Percentiles rank a stretch among this genome's conserved stretches.
Evolutionary conservation across 2,329 filamentous ascomycete genomes (phyloP).

Genomic region (Cytospora paraplurivora): DNA sequence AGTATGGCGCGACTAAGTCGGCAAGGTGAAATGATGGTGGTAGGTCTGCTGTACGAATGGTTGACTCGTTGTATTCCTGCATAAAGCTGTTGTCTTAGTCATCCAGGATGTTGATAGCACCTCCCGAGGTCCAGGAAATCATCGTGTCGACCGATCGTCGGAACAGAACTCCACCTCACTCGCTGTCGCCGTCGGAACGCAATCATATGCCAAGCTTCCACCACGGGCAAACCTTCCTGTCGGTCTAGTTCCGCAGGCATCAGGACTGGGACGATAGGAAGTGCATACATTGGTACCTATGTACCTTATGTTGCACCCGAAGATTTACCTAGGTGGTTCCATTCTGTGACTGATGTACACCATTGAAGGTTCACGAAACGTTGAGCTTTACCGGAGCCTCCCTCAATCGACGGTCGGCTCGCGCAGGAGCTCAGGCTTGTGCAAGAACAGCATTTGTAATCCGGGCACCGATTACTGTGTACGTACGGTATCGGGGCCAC

Average conservation of each 20-base stretch:
- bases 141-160: neutral
- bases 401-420: no score
- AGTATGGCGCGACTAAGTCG: no score
- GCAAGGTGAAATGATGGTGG: no score
- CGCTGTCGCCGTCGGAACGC: neutral
- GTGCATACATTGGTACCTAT: neutral
- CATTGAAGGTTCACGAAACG: no score
- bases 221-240: neutral
- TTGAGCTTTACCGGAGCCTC: no score
- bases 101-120: neutral
- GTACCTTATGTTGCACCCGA: neutral
- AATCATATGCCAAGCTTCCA: neutral
- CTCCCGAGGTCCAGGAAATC: neutral
- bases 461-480: neutral
- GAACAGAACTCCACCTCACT: neutral
- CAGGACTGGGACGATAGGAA: neutral
- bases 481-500: neutral
- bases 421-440: neutral
- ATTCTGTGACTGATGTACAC: no score
- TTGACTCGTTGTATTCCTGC: neutral
- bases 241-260: constrained; percentile 1
- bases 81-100: neutral
- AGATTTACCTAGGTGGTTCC: neutral
- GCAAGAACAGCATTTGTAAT: neutral
- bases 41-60: no score